Conservation (phyloP, 1,284 basidiomycete species). For the Trichosporon faecale region DNA sequence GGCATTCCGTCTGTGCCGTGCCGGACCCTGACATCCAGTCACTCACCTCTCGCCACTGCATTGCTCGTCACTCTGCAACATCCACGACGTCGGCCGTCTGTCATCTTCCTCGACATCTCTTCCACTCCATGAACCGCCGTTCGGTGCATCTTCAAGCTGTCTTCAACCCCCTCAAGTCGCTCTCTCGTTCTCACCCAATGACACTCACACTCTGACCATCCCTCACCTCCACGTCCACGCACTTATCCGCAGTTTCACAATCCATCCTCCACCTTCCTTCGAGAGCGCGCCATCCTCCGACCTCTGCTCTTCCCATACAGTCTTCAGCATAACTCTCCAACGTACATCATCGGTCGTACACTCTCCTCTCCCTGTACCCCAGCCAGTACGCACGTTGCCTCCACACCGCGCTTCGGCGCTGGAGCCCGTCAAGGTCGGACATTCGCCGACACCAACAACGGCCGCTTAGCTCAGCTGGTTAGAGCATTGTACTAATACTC, state of each 20-base stretch:
- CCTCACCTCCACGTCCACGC: background rate
- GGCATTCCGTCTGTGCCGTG: background rate
- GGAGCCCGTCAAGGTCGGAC: background rate
- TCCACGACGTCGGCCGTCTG: background rate
- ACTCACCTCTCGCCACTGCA: background rate
- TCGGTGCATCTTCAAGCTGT: background rate
- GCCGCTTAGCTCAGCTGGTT: constrained; percentile 3
- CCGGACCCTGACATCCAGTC: background rate
- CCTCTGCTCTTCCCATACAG: background rate
- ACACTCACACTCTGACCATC: background rate
- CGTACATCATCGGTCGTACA: too few species aligned
- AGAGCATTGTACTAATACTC: background rate
- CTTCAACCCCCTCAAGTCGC: background rate
- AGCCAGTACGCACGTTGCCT: background rate
- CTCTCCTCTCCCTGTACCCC: too few species aligned
- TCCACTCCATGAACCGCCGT: background rate
- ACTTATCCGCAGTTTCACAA: background rate
- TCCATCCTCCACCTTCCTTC: background rate
- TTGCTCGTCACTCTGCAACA: background rate
- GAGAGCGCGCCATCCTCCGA: background rate
- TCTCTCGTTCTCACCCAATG: background rate
- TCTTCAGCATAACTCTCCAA: too few species aligned
- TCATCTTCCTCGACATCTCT: background rate
- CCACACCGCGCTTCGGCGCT: background rate
- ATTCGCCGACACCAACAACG: background rate